These are phyloP conservation scores for Candida namnaoensis DNA, from an alignment of 805 yeast species.

Conservation along the genomic window DNA sequence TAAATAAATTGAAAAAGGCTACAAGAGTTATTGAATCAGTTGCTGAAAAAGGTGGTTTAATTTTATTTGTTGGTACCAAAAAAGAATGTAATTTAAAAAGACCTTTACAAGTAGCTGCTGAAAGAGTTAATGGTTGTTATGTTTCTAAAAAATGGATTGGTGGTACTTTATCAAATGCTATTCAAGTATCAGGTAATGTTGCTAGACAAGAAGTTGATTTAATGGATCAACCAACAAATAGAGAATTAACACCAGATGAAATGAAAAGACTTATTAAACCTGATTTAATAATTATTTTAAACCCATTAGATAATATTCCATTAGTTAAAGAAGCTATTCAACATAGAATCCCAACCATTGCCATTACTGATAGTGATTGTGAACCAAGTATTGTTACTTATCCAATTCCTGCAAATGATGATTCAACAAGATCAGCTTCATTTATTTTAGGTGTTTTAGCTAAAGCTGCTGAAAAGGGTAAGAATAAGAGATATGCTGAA, in stretches of 20 bases:
- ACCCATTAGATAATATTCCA: conserved; percentile 80
- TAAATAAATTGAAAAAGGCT: conserved; percentile 69
- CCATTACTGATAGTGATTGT: conserved; percentile 87
- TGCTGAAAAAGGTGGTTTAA: conserved; percentile 75
- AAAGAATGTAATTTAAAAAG: conserved; percentile 53
- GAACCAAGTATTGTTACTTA: conserved; percentile 87
- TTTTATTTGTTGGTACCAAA: conserved; percentile 78
- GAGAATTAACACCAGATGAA: conserved; percentile 44
- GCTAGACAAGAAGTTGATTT: conserved; percentile 71
- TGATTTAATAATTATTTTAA: conserved; percentile 77
- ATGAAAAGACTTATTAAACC: conserved; percentile 63
- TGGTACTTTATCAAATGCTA: conserved; percentile 84
- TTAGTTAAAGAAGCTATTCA: conserved; percentile 76
- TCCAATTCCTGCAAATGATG: conserved; percentile 96
- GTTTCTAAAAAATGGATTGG: conserved; percentile 88
- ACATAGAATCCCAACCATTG: conserved; percentile 85
- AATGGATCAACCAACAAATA: conserved; percentile 57
- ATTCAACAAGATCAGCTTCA: conserved; percentile 73
- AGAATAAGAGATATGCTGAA: conserved; percentile 22
- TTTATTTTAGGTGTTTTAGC: conserved; percentile 77
- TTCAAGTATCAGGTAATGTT: conserved; percentile 50
- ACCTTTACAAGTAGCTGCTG: conserved; percentile 73
- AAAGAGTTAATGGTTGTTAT: conserved; percentile 68
- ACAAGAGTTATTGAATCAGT: conserved; percentile 79
- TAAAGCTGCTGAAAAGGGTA: conserved; percentile 78